Percentiles rank a stretch among this genome's conserved stretches.
phyloP scores from a whole-genome alignment of 108 stramenopile species.

The Cyclotella distinguenda region DNA sequence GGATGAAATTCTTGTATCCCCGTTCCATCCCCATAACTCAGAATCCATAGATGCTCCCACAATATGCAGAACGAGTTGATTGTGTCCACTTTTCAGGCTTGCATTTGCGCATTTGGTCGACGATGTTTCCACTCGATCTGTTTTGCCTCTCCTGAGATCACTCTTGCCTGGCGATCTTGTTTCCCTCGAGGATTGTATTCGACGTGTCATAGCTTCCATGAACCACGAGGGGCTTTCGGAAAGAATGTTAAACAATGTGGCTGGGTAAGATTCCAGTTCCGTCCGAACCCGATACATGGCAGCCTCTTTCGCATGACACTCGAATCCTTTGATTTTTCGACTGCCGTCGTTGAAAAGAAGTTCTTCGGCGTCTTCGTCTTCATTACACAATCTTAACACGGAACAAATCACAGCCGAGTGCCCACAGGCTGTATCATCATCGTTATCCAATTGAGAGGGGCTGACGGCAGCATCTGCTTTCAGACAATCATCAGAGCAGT shows the following conservation, averaged over 20 bases:
- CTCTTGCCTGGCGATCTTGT: constrained; percentile 16
- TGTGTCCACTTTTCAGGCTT: not conserved
- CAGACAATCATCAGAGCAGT: constrained; percentile 72
- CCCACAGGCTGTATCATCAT: constrained; percentile 41
- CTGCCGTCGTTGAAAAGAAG: constrained; percentile 15
- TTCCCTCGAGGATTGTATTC: constrained; percentile 17
- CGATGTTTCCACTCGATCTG: constrained; percentile 11
- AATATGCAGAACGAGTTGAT: constrained; percentile 68
- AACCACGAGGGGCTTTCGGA: constrained; percentile 54
- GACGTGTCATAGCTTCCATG: constrained; percentile 26
- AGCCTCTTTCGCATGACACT: constrained; percentile 37
- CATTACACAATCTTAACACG: constrained; percentile 64
- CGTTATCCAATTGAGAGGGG: not conserved
- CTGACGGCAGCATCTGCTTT: constrained; percentile 43
- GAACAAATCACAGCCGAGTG: constrained; percentile 80
- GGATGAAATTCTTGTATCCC: constrained; percentile 1
- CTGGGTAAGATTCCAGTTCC: constrained; percentile 85
- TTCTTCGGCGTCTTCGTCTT: constrained; percentile 74
- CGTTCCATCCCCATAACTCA: constrained; percentile 75
- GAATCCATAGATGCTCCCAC: constrained; percentile 79
- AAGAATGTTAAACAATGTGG: constrained; percentile 80
- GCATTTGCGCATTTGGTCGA: not conserved
- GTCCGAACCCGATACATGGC: constrained; percentile 73
- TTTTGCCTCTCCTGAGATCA: constrained; percentile 22
- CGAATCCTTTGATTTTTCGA: not conserved